phyloP scores from a whole-genome alignment of 2,329 filamentous ascomycete species.

The Arthrobotrys megalospora region DNA sequence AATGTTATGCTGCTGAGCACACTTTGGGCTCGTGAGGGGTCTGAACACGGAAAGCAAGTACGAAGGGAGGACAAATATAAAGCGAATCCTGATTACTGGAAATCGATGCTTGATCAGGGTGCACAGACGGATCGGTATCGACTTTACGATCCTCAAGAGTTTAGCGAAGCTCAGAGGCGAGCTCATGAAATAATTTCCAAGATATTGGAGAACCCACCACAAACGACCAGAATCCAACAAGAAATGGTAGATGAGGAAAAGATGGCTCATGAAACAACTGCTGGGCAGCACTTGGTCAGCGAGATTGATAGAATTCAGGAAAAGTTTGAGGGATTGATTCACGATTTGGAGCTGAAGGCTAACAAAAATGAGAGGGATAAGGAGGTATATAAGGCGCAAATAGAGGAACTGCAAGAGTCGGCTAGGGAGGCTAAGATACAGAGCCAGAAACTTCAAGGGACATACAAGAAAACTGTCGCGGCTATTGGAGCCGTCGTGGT shows the following conservation, averaged over 20 bases:
- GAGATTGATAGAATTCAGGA: conserved; percentile 2
- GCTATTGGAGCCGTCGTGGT: background rate
- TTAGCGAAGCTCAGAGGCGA: background rate
- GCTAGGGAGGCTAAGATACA: conserved; percentile 15
- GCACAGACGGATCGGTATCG: conserved; percentile 5
- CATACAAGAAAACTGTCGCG: background rate
- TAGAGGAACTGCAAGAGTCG: background rate
- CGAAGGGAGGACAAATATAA: background rate
- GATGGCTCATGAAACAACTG: background rate
- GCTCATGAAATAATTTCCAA: conserved; percentile 5
- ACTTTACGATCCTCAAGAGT: background rate
- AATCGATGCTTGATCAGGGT: conserved; percentile 1
- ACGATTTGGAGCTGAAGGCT: conserved; percentile 3
- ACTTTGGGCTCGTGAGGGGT: conserved; percentile 1
- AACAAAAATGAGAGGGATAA: background rate
- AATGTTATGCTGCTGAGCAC: conserved; percentile 22
- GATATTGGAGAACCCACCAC: conserved; percentile 7
- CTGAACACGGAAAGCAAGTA: background rate
- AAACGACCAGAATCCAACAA: conserved; percentile 16
- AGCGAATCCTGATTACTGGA: background rate
- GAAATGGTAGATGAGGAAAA: conserved; percentile 26
- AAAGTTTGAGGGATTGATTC: background rate
- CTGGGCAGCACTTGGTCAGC: conserved; percentile 14
- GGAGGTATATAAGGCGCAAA: conserved; percentile 1
- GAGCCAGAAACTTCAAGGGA: background rate